Evolutionary conservation across 2,329 filamentous ascomycete genomes (phyloP), one percentile per base, ranked within the genome.

Genomic region (Aureobasidium sp.): DNA sequence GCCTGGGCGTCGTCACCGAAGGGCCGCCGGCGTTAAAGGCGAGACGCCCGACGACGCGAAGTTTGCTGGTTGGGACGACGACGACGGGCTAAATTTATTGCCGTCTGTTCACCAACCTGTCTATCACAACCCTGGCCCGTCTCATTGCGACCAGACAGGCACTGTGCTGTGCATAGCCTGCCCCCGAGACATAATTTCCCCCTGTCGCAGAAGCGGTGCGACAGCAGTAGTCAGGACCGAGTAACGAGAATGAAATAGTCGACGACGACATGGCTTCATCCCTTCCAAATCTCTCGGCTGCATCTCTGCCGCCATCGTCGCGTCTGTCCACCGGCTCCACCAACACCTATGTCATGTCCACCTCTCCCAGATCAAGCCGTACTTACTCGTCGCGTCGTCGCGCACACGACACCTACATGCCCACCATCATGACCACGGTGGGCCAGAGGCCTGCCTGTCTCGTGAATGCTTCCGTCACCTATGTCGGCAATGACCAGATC

Each of bases 401-500:
- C 21, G 80, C 80, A 62, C 79, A 80, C 60, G 90, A 95, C 70
- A 85, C 85, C 65, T 95, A 95, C 74, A 86, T 88, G 53, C 93
- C 93, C 37, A 89, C 87, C 71, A 89, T 96, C 63, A 93, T 80
- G 65, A 78, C 77, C 35, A 80, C 78, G 11, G 74, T 80, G 54
- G 78, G 78, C 61, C 77, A 79, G 74, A 84, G 92, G 66, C 94
- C 94, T 38, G 92, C 94, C 37, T 97, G 93, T 71, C 81, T 99
- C 53, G 93, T 99, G 66, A 99, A 99, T 78, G 94, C 94, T 57
- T 97, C 94, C 0, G 93, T 97, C 63, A 99, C 94, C n/a, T 96
- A 96, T 73, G 96, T 94, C 69, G 92, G 92, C 62, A 94, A 96
- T 75, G 94, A 97, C 72, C 86, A 94, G 74, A 97, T 99, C 68